Evolutionary conservation across 768 basidiomycete species (phyloP), one percentile per base, ranked within the genome.

Genomic region (Collybiopsis confluens): DNA sequence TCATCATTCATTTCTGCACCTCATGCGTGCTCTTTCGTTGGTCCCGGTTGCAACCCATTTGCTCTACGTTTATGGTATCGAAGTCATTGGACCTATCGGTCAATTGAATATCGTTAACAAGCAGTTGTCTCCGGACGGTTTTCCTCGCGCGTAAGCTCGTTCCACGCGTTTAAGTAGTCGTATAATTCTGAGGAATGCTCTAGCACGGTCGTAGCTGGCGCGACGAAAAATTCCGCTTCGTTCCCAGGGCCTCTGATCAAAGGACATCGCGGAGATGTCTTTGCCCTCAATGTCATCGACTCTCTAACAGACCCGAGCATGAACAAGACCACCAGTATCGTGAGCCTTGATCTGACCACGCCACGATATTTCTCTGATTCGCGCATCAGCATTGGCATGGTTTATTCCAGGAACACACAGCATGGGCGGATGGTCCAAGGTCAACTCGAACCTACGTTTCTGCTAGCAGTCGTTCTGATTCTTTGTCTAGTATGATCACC

Each of bases 281-380:
- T 75, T 55, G 42, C 53, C 27, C 56, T 78, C 45, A 70, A 73
- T 33, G 72, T 79, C 23, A 56, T 65, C 18, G 70, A 79, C 45
- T 23, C 56, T 24, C 64, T 78, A n/a, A 63, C 59, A 1, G 72
- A 78, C 21, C 56, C 67, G 2, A 60, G 66, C 1, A 73, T 78
- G 75, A 55, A 66, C 18, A 64, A 62, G 26, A 62, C 57, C 2
- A 77, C 73, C 37, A 70, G 67, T 6, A 67, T 78, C 28, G 77
- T 78, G 42, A 50, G 70, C 56, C 4, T 28, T 18, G 16, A 40
- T 16, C 30, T 43, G 37, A 15, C 8, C 1, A 9, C 45, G 36
- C 16, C 27, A 20, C 15, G 16, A 37, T 9, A 40, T 24, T 8
- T 24, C 33, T 43, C 23, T 35, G 15, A 53, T 44, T 9, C 8